phyloP scores from a whole-genome alignment of 345 rosid species.

The Dimocarpus longan region DNA sequence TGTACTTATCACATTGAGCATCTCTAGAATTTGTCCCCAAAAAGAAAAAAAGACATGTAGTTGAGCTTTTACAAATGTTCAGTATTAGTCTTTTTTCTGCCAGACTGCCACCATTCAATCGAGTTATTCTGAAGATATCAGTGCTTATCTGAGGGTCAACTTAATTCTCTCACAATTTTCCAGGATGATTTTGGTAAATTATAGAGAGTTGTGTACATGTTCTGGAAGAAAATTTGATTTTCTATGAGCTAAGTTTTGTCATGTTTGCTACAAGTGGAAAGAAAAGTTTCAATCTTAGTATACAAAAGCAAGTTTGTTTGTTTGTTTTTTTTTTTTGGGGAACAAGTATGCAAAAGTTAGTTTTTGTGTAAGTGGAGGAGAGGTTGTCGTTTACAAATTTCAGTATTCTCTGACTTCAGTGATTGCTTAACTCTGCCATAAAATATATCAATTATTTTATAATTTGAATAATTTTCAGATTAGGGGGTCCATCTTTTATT shows the following conservation, averaged over 20 bases:
- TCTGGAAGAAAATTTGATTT: not conserved
- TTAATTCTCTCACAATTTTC: not conserved
- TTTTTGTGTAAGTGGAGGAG: too few species aligned
- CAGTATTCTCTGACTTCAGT: too few species aligned
- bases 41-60: not conserved
- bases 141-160: not conserved
- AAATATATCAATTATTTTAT: too few species aligned
- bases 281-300: not conserved
- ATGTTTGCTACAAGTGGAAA: not conserved
- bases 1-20: slow-evolving; percentile 9
- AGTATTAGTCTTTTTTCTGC: slow-evolving; percentile 1
- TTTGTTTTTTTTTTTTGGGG: too few species aligned
- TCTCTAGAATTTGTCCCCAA: not conserved
- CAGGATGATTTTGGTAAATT: not conserved
- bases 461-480: too few species aligned
- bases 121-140: not conserved
- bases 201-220: not conserved
- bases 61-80: slow-evolving; percentile 17
- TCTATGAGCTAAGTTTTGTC: not conserved
- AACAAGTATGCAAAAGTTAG: too few species aligned
- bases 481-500: too few species aligned
- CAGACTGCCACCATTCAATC: not conserved
- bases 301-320: too few species aligned
- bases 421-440: too few species aligned
- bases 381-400: too few species aligned